Conservation (phyloP, 2,329 filamentous ascomycete genomes). For the Trichoderma afroharzianum region DNA sequence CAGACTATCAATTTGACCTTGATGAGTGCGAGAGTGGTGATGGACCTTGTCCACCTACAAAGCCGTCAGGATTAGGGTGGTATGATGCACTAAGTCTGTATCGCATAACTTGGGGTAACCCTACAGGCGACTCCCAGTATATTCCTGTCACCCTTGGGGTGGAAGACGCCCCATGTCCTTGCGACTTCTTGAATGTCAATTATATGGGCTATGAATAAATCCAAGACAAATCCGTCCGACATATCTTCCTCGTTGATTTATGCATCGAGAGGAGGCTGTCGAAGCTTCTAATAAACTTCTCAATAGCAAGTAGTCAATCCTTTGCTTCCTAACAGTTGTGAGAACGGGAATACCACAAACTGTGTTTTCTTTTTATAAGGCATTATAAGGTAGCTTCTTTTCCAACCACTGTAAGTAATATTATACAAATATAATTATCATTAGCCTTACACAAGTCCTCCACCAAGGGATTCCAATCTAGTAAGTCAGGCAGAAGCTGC, state of each 20-base stretch:
- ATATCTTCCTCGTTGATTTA: not conserved
- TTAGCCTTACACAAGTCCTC: too few species aligned
- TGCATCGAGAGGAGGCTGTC: not conserved
- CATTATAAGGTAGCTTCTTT: too few species aligned
- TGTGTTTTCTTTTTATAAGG: not conserved
- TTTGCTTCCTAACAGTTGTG: not conserved
- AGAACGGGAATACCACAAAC: not conserved
- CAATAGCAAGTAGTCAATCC: not conserved
- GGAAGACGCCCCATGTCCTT: not conserved
- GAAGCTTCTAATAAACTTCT: not conserved
- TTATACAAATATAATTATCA: too few species aligned
- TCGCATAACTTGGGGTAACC: not conserved
- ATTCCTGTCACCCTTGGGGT: not conserved
- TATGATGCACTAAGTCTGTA: not conserved
- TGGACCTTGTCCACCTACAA: not conserved
- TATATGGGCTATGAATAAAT: not conserved
- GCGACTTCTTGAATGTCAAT: not conserved
- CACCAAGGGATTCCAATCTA: too few species aligned
- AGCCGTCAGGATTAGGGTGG: not conserved
- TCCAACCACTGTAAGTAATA: too few species aligned
- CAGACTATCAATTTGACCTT: not conserved
- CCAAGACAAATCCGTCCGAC: not conserved
- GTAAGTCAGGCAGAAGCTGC: too few species aligned
- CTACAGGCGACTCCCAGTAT: not conserved
- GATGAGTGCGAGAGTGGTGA: not conserved